Evolutionary conservation across 176 grass and related monocot genomes (phyloP).

Genomic region (Aegilops umbellulata): DNA sequence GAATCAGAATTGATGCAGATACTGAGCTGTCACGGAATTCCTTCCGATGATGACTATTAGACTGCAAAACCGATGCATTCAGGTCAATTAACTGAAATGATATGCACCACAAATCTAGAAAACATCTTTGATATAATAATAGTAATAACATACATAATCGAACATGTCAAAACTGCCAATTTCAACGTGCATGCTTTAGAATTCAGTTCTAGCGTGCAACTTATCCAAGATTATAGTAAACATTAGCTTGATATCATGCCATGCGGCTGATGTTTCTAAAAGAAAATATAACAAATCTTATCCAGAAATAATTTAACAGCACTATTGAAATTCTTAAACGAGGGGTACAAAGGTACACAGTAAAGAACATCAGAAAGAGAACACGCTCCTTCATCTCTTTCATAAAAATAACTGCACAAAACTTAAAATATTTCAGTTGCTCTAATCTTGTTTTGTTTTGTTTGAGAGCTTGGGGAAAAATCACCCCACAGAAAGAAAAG

Average conservation of each 20-base stretch:
- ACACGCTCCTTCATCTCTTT: neutral
- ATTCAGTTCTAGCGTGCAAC: neutral
- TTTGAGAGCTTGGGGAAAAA: neutral
- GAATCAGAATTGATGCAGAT: constrained; percentile 77
- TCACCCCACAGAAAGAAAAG: neutral
- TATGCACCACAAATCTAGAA: neutral
- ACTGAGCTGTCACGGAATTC: constrained; percentile 62
- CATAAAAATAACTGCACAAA: neutral
- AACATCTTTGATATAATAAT: neutral
- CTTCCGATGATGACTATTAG: constrained; percentile 52
- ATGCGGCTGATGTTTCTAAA: neutral
- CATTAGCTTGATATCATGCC: neutral
- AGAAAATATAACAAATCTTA: neutral
- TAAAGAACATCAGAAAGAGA: neutral
- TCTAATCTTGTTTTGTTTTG: neutral
- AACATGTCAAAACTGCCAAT: neutral
- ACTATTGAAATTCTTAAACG: neutral
- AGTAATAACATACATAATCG: neutral
- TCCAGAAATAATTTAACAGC: neutral
- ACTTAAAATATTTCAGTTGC: neutral
- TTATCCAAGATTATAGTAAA: neutral
- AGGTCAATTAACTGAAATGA: neutral
- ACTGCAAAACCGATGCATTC: constrained; percentile 44
- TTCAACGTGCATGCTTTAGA: constrained; percentile 3
- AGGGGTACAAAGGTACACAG: neutral